Base-by-base conservation (phyloP, 1,284 basidiomycete genomes). In the Malassezia japonica region DNA sequence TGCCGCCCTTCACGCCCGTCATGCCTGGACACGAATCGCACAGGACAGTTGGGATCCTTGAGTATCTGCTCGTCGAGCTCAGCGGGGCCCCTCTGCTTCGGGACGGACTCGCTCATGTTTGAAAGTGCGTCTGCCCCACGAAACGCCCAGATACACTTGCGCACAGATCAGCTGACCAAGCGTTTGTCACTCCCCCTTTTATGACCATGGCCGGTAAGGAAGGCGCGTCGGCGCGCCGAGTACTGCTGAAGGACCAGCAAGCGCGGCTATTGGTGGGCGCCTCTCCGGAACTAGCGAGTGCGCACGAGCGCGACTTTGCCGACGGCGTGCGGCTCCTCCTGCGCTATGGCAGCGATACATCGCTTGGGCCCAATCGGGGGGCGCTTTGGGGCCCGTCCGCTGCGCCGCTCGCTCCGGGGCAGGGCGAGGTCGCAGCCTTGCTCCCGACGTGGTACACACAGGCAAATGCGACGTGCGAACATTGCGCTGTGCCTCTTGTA, bases 401-500 rank as follows among this genome's bases (percentile, higher is more conserved):
- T 9, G 15, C 38, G 15, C 15, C 6, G 16, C 23, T 23, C 16
- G 4, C 7, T 2, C 2, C 16, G 16, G 4, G 12, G 6, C 16
- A 18, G 9, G 23, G 13, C 28, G 7, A 16, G 6, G 27, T 40
- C 28, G 24, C 15, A 10, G 8, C 6, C 6, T 2, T n/a, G 0
- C 37, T 51, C 4, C 50, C 50, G 2, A 27, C 23, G 12, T 35
- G 36, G 23, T 51, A 46, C 24, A 25, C 16, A 6, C 8, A n/a
- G 15, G 4, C 8, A 9, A 51, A 46, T 41, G 33, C 50, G 21
- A 16, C 12, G 13, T 39, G 40, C 24, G n/a, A 24, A 1, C 31
- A 25, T 10, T 42, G 33, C 27, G 6, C n/a, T 15, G 20, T 39
- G 7, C 45, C 38, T 6, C 36, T 47, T 23, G 20, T 46, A 13